Conservation (phyloP, 768 basidiomycete species). For the Termitomyces heimii region DNA sequence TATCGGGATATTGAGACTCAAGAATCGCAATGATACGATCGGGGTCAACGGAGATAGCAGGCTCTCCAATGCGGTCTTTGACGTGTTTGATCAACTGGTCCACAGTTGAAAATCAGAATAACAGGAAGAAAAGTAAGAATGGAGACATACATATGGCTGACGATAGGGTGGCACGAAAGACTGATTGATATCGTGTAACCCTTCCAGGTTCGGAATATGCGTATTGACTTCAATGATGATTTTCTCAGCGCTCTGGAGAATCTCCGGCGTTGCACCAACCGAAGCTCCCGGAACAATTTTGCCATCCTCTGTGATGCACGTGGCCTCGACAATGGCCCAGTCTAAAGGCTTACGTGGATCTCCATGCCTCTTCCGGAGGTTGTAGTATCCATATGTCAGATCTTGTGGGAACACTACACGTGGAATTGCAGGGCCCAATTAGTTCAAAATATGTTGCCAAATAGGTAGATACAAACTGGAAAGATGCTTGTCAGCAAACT, state of each 20-base stretch:
- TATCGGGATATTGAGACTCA: slow-evolving; percentile 35
- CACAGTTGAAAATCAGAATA: background rate
- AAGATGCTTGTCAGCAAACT: slow-evolving; percentile 43
- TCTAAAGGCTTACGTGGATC: slow-evolving; percentile 38
- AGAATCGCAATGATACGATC: slow-evolving; percentile 41
- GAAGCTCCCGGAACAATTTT: slow-evolving; percentile 42
- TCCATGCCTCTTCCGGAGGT: slow-evolving; percentile 35
- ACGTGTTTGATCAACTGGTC: slow-evolving; percentile 35
- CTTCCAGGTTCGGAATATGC: slow-evolving; percentile 37
- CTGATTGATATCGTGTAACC: slow-evolving; percentile 43
- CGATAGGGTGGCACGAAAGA: slow-evolving; percentile 36
- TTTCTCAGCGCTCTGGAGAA: slow-evolving; percentile 40
- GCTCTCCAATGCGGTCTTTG: slow-evolving; percentile 37
- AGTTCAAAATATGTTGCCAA: background rate
- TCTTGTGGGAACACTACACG: slow-evolving; percentile 43
- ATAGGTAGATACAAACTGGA: slow-evolving; percentile 27
- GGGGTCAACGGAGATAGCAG: slow-evolving; percentile 41
- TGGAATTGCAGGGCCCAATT: background rate
- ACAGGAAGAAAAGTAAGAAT: background rate
- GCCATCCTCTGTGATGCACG: slow-evolving; percentile 42
- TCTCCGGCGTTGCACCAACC: slow-evolving; percentile 43
- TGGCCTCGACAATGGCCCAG: slow-evolving; percentile 47
- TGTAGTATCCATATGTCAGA: slow-evolving; percentile 42
- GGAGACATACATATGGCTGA: slow-evolving; percentile 31
- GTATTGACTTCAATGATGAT: slow-evolving; percentile 49